Percentiles rank a stretch among this genome's conserved stretches.
These are phyloP conservation scores for Dichotomopilus funicola DNA, from an alignment of 2,329 filamentous ascomycete species.

Conservation along the genomic window DNA sequence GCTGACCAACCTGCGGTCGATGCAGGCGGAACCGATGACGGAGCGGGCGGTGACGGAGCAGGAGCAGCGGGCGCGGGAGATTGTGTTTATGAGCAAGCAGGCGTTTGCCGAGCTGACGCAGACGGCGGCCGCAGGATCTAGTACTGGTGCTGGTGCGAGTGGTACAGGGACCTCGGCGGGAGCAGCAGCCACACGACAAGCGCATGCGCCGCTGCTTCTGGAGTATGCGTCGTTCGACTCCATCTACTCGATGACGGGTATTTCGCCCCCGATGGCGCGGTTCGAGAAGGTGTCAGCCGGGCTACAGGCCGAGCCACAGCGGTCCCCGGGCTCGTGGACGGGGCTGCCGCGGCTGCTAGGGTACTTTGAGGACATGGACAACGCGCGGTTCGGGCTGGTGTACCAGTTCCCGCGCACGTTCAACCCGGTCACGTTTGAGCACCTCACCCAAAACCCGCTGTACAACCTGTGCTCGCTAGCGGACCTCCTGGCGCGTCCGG, in stretches of 20 bases:
- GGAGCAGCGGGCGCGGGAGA: constrained; percentile 35
- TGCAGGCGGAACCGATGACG: constrained; percentile 35
- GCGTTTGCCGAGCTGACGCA: constrained; percentile 44
- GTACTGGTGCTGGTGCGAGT: too few species aligned
- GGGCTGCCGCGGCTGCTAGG: constrained; percentile 55
- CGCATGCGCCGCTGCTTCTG: constrained; percentile 55
- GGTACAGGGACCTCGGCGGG: too few species aligned
- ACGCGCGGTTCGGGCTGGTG: constrained; percentile 65
- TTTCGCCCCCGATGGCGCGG: constrained; percentile 57
- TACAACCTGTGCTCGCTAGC: constrained; percentile 49
- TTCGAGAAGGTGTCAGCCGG: constrained; percentile 58
- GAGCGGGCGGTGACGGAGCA: constrained; percentile 23
- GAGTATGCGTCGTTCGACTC: constrained; percentile 63
- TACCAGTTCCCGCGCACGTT: constrained; percentile 66
- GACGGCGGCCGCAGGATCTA: constrained; percentile 26
- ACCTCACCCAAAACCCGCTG: constrained; percentile 41
- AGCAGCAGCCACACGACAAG: constrained; percentile 27
- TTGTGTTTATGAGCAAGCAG: constrained; percentile 46
- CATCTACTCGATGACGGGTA: constrained; percentile 55
- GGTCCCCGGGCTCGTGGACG: constrained; percentile 50
- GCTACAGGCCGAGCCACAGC: constrained; percentile 48
- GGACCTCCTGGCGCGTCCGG: constrained; percentile 45
- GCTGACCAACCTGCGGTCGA: constrained; percentile 42
- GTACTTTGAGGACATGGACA: constrained; percentile 68
- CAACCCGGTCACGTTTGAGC: constrained; percentile 49